Percentiles rank a stretch among this genome's conserved stretches.
phyloP scores from a whole-genome alignment of 2,329 filamentous ascomycete species.

The Fusarium tuaranense region DNA sequence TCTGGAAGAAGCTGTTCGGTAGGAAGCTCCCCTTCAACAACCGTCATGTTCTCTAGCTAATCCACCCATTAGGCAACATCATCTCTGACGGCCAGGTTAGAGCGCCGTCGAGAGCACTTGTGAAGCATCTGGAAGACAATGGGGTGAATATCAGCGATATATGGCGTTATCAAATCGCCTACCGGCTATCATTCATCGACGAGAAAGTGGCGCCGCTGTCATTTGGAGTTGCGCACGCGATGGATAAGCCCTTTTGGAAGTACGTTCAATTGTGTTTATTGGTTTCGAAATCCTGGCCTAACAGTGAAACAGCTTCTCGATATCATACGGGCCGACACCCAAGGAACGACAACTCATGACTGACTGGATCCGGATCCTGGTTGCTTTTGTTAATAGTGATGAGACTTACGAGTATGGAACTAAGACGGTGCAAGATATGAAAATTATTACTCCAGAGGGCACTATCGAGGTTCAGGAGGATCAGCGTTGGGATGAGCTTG shows the following conservation, averaged over 20 bases:
- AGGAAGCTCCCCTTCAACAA: background rate
- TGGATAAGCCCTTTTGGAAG: conserved; percentile 59
- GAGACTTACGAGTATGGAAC: conserved; percentile 50
- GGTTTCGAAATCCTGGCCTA: background rate
- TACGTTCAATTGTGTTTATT: conserved; percentile 38
- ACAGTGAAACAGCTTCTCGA: conserved; percentile 47
- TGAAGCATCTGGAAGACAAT: conserved; percentile 45
- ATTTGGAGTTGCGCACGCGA: conserved; percentile 53
- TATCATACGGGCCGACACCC: conserved; percentile 52
- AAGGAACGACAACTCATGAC: conserved; percentile 51
- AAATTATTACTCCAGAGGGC: conserved; percentile 48
- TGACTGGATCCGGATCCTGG: conserved; percentile 52
- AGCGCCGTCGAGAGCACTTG: conserved; percentile 50
- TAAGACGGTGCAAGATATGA: conserved; percentile 48
- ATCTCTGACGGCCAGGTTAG: conserved; percentile 55
- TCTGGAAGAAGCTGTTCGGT: conserved; percentile 55
- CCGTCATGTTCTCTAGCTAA: background rate
- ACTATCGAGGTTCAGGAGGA: conserved; percentile 51
- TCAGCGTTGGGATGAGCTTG: conserved; percentile 50
- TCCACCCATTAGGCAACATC: conserved; percentile 41
- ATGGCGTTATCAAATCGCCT: conserved; percentile 57
- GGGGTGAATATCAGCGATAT: conserved; percentile 50
- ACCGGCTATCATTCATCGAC: conserved; percentile 55
- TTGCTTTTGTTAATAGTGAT: conserved; percentile 52
- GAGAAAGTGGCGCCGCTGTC: conserved; percentile 51